A percentile compares a stretch with the other conserved stretches of the same genome.
These are phyloP conservation scores for Westerdykella sp. DNA, from an alignment of 2,329 filamentous ascomycete species.

Conservation along the genomic window DNA sequence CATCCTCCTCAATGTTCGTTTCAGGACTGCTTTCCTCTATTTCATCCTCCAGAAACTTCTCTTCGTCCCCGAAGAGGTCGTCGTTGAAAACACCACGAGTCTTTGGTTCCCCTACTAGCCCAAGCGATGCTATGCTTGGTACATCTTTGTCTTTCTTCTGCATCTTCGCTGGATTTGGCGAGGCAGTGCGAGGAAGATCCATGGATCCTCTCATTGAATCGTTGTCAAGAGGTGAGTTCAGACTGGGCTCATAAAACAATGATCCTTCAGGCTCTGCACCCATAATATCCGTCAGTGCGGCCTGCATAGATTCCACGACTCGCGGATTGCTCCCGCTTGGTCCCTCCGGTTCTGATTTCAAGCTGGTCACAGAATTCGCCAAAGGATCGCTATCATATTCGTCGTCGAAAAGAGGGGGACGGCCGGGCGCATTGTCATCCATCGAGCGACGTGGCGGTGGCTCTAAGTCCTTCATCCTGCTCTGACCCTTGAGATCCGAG, in stretches of 20 bases:
- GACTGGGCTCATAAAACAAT: conserved; percentile 53
- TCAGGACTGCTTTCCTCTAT: conserved; percentile 63
- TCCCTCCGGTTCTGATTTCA: conserved; percentile 59
- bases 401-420: conserved; percentile 68
- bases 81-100: conserved; percentile 90
- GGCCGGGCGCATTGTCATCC: conserved; percentile 53
- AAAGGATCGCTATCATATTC: conserved; percentile 70
- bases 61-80: conserved; percentile 85
- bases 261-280: conserved; percentile 67
- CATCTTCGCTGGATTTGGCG: conserved; percentile 30
- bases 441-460: conserved; percentile 59
- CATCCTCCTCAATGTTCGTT: conserved; percentile 62
- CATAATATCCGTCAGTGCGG: conserved; percentile 87
- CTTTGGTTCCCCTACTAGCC: conserved; percentile 79
- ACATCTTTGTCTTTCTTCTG: conserved; percentile 50
- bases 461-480: conserved; percentile 41
- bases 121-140: conserved; percentile 84
- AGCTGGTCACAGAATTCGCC: conserved; percentile 68
- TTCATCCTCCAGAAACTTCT: conserved; percentile 81
- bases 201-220: conserved; percentile 58
- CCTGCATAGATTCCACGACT: conserved; percentile 88
- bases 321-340: conserved; percentile 60
- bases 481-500: conserved; percentile 50
- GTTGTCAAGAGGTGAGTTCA: conserved; percentile 53
- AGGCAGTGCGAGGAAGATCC: conserved; percentile 47